phyloP scores from a whole-genome alignment of 2,329 filamentous ascomycete genomes.

The Neonectria magnoliae region DNA sequence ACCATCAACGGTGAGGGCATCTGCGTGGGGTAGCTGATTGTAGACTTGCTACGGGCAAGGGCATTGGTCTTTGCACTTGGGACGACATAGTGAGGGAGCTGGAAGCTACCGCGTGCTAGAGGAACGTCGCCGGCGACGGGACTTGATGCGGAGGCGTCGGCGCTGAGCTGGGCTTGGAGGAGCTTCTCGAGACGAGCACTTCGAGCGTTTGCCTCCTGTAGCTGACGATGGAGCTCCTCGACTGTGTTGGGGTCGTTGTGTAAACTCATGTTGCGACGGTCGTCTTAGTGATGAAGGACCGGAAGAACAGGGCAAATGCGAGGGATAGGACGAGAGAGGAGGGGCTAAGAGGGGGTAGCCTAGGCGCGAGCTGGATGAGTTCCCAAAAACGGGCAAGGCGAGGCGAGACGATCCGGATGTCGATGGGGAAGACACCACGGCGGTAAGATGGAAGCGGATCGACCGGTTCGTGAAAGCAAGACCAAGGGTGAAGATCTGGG shows the following conservation, averaged over 20 bases:
- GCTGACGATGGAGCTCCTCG: conserved; percentile 42
- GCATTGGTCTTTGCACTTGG: conserved; percentile 35
- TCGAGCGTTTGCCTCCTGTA: conserved; percentile 33
- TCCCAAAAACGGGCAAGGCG: background rate
- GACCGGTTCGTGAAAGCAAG: conserved; percentile 25
- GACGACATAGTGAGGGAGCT: conserved; percentile 32
- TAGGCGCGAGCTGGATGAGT: conserved; percentile 17
- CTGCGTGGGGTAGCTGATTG: conserved; percentile 41
- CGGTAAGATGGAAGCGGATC: conserved; percentile 21
- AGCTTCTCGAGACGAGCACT: conserved; percentile 39
- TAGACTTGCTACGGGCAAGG: conserved; percentile 43
- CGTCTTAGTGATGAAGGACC: background rate
- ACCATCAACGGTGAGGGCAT: conserved; percentile 34
- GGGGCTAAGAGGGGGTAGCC: conserved; percentile 25
- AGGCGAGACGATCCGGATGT: conserved; percentile 24
- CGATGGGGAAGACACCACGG: conserved; percentile 18
- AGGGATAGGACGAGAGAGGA: conserved; percentile 20
- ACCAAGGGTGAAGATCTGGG: conserved; percentile 25
- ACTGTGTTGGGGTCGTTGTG: conserved; percentile 28
- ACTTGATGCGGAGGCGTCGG: conserved; percentile 33
- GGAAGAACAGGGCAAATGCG: conserved; percentile 4
- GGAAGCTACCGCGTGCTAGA: conserved; percentile 28
- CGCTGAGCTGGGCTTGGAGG: conserved; percentile 33
- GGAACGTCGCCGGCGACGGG: conserved; percentile 30
- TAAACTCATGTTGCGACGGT: conserved; percentile 38